Evolutionary conservation across 495 filamentous ascomycete genomes (phyloP), one percentile per base, ranked within the genome.

Genomic region (Trichoderma reesei): DNA sequence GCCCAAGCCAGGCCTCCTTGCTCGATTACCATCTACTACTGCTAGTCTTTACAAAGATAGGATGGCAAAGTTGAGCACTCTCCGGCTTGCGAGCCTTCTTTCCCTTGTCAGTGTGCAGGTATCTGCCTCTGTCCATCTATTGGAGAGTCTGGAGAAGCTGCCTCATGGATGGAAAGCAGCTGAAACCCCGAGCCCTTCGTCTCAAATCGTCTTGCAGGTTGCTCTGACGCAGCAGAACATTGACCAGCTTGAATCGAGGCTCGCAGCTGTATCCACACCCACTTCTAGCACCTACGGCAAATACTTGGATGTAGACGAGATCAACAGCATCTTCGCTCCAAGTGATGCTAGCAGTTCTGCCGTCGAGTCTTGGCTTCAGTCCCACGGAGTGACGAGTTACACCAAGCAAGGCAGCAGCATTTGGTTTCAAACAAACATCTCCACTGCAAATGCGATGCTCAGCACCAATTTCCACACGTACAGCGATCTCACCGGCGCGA

Each of bases 241-340:
- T 10, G 79, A 76, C 62, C 75, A 82, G 64, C 70, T 85, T 7
- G 77, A 83, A 71, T 70, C 75, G 13, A 76, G 72, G 20, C 69
- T 85, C 65, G 63, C 74, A 31, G 72, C 77, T 16, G 70, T 85
- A 31, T 82, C 82, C 1, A 83, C 80, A 1, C 82, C 82, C 1
- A 78, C 78, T 8, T 64, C 75, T 46, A 68, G 74, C 3, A 68
- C 70, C 44, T 85, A 85, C 67, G 83, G 83, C 10, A 68, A 82
- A 64, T 79, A 78, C 69, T 59, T 83, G 62, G 76, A 77, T 60
- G 70, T 72, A 26, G 68, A 76, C 16, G 76, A 82, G 46, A 69
- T 84, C 37, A 73, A 78, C 34, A 65, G 70, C 6, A 70, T 76
- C 46, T 82, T 83, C 65, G 76, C 75, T 4, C 74, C 80, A 20